Evolutionary conservation across 2,329 filamentous ascomycete genomes (phyloP).

Genomic region (Aspergillus eucalypticola): DNA sequence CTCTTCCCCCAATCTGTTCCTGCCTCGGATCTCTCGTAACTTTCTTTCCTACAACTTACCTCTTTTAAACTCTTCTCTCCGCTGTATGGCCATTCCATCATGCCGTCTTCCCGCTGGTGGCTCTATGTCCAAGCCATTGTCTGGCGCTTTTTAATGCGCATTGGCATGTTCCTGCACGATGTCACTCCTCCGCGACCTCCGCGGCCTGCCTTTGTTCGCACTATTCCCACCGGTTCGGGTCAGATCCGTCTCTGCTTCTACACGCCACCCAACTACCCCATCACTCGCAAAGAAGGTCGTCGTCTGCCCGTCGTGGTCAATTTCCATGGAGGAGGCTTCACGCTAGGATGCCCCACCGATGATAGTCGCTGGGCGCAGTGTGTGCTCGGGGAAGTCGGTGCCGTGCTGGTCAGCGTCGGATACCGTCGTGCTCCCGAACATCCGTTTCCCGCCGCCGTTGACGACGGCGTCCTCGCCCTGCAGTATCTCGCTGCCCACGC

Average conservation of each 20-base stretch:
- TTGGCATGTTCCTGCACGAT: constrained; percentile 69
- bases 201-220: constrained; percentile 59
- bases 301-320: constrained; percentile 62
- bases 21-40: background rate
- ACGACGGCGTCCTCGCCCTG: constrained; percentile 64
- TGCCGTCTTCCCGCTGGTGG: constrained; percentile 55
- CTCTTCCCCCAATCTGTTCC: background rate
- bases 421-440: constrained; percentile 63
- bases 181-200: constrained; percentile 63
- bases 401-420: constrained; percentile 62
- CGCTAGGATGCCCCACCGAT: constrained; percentile 59
- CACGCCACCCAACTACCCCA: constrained; percentile 50
- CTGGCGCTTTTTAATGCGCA: constrained; percentile 67
- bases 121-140: constrained; percentile 64
- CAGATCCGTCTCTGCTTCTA: constrained; percentile 62
- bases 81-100: constrained; percentile 11
- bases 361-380: constrained; percentile 61
- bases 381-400: constrained; percentile 57
- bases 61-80: background rate
- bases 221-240: constrained; percentile 54
- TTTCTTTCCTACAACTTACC: background rate
- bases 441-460: constrained; percentile 64
- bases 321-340: constrained; percentile 66
- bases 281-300: constrained; percentile 38
- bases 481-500: constrained; percentile 60